These are phyloP conservation scores for Tetrahymena malaccensis DNA, from an alignment of 73 alveolate genomes.

Conservation along the genomic window DNA sequence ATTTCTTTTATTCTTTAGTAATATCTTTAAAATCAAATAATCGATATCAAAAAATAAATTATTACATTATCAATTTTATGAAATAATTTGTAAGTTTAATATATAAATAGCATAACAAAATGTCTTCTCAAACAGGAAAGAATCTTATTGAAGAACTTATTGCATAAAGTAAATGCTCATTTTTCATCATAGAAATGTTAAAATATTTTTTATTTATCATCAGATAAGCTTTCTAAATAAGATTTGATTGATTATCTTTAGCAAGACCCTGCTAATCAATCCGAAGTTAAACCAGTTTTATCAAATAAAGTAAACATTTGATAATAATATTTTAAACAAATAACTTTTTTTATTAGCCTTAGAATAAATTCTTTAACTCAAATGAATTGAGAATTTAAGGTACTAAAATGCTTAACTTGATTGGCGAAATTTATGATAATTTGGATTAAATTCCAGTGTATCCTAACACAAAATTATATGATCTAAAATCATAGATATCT, in stretches of 20 bases:
- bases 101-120: background rate
- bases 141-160: background rate
- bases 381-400: background rate
- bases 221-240: background rate
- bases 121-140: background rate
- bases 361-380: background rate
- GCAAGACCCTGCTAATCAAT: background rate
- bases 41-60: background rate
- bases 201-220: background rate
- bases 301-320: background rate
- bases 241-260: background rate
- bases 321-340: background rate
- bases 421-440: background rate
- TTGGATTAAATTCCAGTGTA: constrained; percentile 5
- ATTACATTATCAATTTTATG: background rate
- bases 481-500: constrained; percentile 13
- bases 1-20: background rate
- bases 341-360: background rate
- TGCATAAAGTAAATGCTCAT: background rate
- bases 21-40: background rate
- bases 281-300: background rate
- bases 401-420: background rate
- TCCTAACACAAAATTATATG: constrained; percentile 16
- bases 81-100: background rate
- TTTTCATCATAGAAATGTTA: background rate